These are phyloP conservation scores for Rhexocercosporidium sp. DNA, from an alignment of 2,329 filamentous ascomycete species.

Conservation along the genomic window DNA sequence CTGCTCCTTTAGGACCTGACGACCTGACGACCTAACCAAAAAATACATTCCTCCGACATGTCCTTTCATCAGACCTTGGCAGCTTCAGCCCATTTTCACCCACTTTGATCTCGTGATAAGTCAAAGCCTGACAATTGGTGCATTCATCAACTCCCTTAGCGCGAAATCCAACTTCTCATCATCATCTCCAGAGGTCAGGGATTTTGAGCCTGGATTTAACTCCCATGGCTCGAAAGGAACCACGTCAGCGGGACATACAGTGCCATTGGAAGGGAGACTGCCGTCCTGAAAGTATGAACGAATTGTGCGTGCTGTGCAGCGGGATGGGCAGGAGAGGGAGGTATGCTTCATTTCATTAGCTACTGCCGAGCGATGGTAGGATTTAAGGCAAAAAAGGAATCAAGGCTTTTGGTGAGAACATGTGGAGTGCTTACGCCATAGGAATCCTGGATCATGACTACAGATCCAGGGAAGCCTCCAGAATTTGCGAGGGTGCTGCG, in stretches of 20 bases:
- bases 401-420: neutral
- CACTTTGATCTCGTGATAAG: neutral
- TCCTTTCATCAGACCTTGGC: no score
- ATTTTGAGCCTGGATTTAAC: neutral
- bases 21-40: no score
- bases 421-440: slow-evolving; percentile 51
- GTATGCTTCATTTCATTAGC: slow-evolving; percentile 51
- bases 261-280: slow-evolving; percentile 49
- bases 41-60: no score
- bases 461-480: slow-evolving; percentile 49
- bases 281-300: slow-evolving; percentile 48
- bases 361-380: neutral
- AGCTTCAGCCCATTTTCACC: neutral
- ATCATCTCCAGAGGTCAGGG: neutral
- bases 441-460: slow-evolving; percentile 54
- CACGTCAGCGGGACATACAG: slow-evolving; percentile 53
- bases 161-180: slow-evolving; percentile 14
- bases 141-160: slow-evolving; percentile 21
- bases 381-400: neutral
- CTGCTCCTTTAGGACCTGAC: no score
- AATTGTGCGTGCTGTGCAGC: slow-evolving; percentile 44
- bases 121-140: slow-evolving; percentile 13
- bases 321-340: slow-evolving; percentile 43
- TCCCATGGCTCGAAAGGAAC: slow-evolving; percentile 46
- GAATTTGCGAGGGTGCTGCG: slow-evolving; percentile 42